phyloP scores from a whole-genome alignment of 2,329 filamentous ascomycete genomes.

The Fusarium decemcellulare region DNA sequence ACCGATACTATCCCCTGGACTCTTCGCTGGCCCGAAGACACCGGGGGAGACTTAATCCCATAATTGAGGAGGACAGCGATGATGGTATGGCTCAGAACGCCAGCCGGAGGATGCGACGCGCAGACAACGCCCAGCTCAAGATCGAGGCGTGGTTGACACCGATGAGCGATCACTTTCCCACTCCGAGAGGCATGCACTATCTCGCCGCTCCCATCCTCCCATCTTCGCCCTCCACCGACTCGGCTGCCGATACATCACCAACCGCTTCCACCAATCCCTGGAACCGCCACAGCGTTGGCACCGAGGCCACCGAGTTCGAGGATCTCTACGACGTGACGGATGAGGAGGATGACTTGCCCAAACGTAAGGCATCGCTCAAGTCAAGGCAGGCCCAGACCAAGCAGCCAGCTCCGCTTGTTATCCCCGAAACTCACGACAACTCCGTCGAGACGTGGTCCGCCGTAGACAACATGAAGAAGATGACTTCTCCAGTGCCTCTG shows the following conservation, averaged over 20 bases:
- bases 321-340: slow-evolving; percentile 91
- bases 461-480: slow-evolving; percentile 60
- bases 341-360: slow-evolving; percentile 69
- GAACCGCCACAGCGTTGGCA: slow-evolving; percentile 74
- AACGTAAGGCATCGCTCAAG: slow-evolving; percentile 52
- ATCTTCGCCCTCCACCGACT: slow-evolving; percentile 70
- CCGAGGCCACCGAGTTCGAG: slow-evolving; percentile 82
- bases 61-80: slow-evolving; percentile 71
- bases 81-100: slow-evolving; percentile 48
- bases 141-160: slow-evolving; percentile 73
- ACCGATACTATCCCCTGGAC: slow-evolving; percentile 61
- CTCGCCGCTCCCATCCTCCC: slow-evolving; percentile 74
- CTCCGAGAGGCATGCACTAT: slow-evolving; percentile 77
- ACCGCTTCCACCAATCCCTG: slow-evolving; percentile 71
- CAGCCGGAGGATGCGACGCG: slow-evolving; percentile 45
- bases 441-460: slow-evolving; percentile 61
- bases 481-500: slow-evolving; percentile 71
- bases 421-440: slow-evolving; percentile 59
- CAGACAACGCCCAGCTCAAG: slow-evolving; percentile 60
- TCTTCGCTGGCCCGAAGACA: slow-evolving; percentile 71
- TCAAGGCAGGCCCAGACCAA: slow-evolving; percentile 57
- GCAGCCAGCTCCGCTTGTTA: slow-evolving; percentile 63
- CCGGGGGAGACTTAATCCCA: slow-evolving; percentile 72
- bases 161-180: slow-evolving; percentile 77
- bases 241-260: slow-evolving; percentile 67